A percentile compares a stretch with the other conserved stretches of the same genome.
Evolutionary conservation across 139 green algal genomes (phyloP).

Genomic region (Diplosphaera chodatii): DNA sequence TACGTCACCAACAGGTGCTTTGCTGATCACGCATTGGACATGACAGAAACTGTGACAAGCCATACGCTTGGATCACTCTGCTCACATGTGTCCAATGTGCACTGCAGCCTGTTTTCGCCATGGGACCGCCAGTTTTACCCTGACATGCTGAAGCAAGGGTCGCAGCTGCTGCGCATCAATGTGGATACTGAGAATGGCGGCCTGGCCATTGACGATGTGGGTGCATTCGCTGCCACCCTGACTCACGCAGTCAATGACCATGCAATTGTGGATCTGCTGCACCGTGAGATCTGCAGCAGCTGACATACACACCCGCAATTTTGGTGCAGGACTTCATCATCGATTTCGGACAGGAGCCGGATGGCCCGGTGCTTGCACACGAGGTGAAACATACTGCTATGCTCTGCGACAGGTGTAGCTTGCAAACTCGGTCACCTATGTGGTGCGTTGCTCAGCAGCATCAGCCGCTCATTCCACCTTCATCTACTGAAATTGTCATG

Average conservation of each 20-base stretch:
- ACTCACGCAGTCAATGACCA: not conserved
- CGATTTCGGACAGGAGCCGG: slow-evolving; percentile 73
- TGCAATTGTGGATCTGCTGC: not conserved
- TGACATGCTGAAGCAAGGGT: slow-evolving; percentile 49
- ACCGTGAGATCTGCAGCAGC: not conserved
- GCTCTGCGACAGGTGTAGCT: no score
- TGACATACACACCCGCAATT: not conserved
- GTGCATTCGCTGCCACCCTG: not conserved
- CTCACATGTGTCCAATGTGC: no score
- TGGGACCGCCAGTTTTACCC: slow-evolving; percentile 71
- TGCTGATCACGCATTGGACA: no score
- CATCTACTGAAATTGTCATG: not conserved
- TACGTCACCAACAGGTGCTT: slow-evolving; percentile 66
- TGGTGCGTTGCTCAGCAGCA: no score
- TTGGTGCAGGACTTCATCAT: slow-evolving; percentile 15
- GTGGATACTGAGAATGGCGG: slow-evolving; percentile 66
- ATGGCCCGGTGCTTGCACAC: slow-evolving; percentile 70
- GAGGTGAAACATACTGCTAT: slow-evolving; percentile 37
- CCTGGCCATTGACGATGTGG: slow-evolving; percentile 53
- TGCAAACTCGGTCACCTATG: no score
- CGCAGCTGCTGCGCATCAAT: slow-evolving; percentile 61
- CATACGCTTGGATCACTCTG: no score
- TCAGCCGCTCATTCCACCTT: no score
- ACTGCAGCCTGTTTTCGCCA: no score
- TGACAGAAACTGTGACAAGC: no score